Evolutionary conservation across 306 rosid species (phyloP).

Genomic region (Castanea crenata): DNA sequence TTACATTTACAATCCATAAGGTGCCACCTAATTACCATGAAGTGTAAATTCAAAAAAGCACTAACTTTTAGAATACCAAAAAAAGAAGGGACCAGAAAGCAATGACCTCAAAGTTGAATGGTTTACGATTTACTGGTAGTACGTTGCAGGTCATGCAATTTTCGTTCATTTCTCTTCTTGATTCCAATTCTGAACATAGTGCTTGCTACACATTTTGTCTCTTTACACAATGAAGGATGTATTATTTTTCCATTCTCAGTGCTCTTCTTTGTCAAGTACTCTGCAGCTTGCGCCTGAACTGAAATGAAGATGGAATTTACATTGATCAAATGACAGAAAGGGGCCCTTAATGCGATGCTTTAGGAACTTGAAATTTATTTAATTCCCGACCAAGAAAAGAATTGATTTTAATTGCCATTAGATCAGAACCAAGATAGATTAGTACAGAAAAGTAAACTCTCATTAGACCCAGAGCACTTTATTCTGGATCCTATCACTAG

Average conservation of each 20-base stretch:
- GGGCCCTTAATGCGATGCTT: slow-evolving; percentile 1
- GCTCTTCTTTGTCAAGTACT: slow-evolving; percentile 61
- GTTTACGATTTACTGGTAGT: slow-evolving; percentile 20
- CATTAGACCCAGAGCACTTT: background rate
- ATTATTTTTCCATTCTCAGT: slow-evolving; percentile 26
- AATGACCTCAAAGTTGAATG: slow-evolving; percentile 30
- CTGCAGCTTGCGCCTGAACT: slow-evolving; percentile 76
- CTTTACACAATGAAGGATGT: slow-evolving; percentile 21
- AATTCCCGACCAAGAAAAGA: background rate
- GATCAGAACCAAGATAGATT: background rate
- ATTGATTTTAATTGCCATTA: background rate
- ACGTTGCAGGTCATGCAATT: slow-evolving; percentile 38
- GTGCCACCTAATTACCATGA: background rate
- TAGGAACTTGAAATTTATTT: background rate
- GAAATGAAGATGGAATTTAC: slow-evolving; percentile 26
- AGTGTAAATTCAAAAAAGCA: background rate
- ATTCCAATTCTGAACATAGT: slow-evolving; percentile 69
- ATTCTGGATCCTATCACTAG: background rate
- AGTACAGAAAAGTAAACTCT: background rate
- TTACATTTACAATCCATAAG: background rate
- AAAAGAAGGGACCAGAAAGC: background rate
- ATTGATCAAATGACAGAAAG: slow-evolving; percentile 22
- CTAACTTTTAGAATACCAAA: background rate
- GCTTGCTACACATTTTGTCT: slow-evolving; percentile 55
- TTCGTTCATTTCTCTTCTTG: slow-evolving; percentile 52